Base-by-base conservation (phyloP, 495 filamentous ascomycete species). In the Penicillium arizonense region DNA sequence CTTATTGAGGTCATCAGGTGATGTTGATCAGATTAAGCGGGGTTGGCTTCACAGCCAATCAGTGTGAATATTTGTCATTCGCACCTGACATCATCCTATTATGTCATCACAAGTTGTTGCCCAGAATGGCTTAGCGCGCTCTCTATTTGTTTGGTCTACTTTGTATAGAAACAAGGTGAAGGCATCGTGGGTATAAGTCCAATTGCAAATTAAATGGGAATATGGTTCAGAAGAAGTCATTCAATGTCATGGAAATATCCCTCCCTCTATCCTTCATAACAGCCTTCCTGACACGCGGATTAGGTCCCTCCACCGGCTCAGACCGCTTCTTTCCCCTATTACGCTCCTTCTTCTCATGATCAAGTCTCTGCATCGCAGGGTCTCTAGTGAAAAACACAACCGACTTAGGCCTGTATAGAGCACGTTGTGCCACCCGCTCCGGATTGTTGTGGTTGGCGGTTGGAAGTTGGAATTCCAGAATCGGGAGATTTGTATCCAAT, bases 261-360 rank as follows among this genome's bases (percentile, higher is more conserved):
- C 50, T 58, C 9, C 45, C 46, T 28, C 57, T 56, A 11, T 57
- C 52, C 44, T 53, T 68, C 68, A 68, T 71, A 13, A 67, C 56
- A 2, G 57, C 55, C 48, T 52, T 5, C 21, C 47, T 55, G 24
- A 16, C 46, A 44, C 53, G 52, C 14, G 42, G 39, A 12, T 20
- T 23, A 42, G 21, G 14, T 3, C 26, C 37, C 41, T 42, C 30
- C n/a, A 30, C 18, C 7, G 34, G 16, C 8, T 42, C 30, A 12
- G 13, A 11, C 10, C 42, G 47, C 47, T 30, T 53, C 14, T 53
- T 60, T 8, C 45, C 38, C 36, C 44, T 62, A 35, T 53, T 63
- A 8, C 28, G 28, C 2, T 37, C 14, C 39, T 42, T 42, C 3
- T 33, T 50, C 21, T 36, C 20, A 2, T 0, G 20, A n/a, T 50